A percentile compares a stretch with the other conserved stretches of the same genome.
These are phyloP conservation scores for Penicillium pancosmium DNA, from an alignment of 495 filamentous ascomycete genomes.

Conservation along the genomic window DNA sequence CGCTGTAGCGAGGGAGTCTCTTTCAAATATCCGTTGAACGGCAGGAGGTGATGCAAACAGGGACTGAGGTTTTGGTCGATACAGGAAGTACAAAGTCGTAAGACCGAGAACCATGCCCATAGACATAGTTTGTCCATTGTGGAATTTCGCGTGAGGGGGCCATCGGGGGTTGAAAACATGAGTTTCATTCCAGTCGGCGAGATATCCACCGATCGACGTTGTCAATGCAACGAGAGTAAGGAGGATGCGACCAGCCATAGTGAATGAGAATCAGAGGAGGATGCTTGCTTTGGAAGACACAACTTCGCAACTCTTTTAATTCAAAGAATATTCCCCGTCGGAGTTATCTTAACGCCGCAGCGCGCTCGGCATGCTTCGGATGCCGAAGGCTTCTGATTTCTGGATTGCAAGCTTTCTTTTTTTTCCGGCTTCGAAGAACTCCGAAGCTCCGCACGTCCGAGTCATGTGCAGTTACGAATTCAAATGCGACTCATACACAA, in stretches of 20 bases:
- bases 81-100: slow-evolving; percentile 53
- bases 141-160: slow-evolving; percentile 60
- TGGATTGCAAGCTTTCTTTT: no score
- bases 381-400: no score
- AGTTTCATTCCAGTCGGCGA: slow-evolving; percentile 54
- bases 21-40: slow-evolving; percentile 9
- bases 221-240: slow-evolving; percentile 46
- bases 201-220: slow-evolving; percentile 42
- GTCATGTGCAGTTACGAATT: no score
- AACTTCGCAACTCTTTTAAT: no score
- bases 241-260: slow-evolving; percentile 14
- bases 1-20: slow-evolving; percentile 31
- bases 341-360: no score
- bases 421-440: no score
- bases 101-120: slow-evolving; percentile 48
- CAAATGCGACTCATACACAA: no score
- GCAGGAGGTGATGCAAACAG: background rate
- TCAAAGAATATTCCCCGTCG: no score
- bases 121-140: slow-evolving; percentile 58
- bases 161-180: slow-evolving; percentile 59
- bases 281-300: no score
- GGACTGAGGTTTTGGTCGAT: slow-evolving; percentile 16
- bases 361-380: no score
- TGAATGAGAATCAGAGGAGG: no score
- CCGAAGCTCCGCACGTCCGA: no score